phyloP scores from a whole-genome alignment of 192 early-diverging fungal genomes.

The Entomortierella beljakovae region DNA sequence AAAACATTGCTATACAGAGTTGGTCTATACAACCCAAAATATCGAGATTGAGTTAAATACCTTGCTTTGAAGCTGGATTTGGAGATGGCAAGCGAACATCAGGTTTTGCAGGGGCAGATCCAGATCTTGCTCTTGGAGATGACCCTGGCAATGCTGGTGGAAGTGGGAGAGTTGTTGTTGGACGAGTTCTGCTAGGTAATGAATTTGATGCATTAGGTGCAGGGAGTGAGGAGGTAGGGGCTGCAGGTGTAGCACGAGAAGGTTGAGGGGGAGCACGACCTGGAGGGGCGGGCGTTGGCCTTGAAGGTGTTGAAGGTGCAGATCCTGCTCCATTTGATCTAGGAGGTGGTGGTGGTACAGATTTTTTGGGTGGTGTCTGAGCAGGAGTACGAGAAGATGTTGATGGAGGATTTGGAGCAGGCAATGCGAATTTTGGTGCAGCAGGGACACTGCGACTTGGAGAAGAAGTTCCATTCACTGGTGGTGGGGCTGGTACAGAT shows the following conservation, averaged over 20 bases:
- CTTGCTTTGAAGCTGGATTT: background rate
- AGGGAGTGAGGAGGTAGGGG: slow-evolving; percentile 7
- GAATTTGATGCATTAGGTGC: slow-evolving; percentile 16
- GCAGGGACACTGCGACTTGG: slow-evolving; percentile 37
- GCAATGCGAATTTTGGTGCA: slow-evolving; percentile 18
- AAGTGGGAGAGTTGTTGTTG: slow-evolving; percentile 7
- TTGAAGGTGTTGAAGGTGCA: slow-evolving; percentile 22
- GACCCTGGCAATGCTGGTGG: slow-evolving; percentile 22
- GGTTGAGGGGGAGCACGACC: slow-evolving; percentile 34
- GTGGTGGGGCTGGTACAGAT: slow-evolving; percentile 33
- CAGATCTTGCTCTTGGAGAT: slow-evolving; percentile 29
- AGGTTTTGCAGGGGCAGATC: slow-evolving; percentile 31
- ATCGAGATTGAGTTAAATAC: background rate
- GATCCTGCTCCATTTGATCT: slow-evolving; percentile 37
- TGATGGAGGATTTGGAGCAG: slow-evolving; percentile 28
- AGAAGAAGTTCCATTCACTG: slow-evolving; percentile 33
- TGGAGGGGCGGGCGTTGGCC: slow-evolving; percentile 38
- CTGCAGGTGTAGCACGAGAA: slow-evolving; percentile 23
- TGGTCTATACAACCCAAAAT: too few relatives aligned
- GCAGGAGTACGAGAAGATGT: slow-evolving; percentile 24
- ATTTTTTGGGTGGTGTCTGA: slow-evolving; percentile 21
- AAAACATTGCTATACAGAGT: too few relatives aligned
- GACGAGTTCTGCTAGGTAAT: slow-evolving; percentile 31
- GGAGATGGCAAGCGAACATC: slow-evolving; percentile 23
- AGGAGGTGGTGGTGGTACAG: slow-evolving; percentile 33